Evolutionary conservation across 2,329 filamentous ascomycete genomes (phyloP).

Genomic region (Fusarium pseudograminearum): DNA sequence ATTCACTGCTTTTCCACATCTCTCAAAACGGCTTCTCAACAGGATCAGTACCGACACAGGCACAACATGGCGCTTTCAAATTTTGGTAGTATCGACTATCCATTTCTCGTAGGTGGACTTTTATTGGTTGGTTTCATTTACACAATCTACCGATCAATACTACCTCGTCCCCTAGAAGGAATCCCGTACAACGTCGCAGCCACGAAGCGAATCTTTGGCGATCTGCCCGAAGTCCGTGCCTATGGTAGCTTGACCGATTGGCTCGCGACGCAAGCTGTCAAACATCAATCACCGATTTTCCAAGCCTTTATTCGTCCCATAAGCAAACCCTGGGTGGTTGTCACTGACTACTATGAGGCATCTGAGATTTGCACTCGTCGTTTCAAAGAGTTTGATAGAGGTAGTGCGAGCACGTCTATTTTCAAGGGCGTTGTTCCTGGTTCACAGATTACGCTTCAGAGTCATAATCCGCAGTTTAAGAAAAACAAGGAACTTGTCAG

Average conservation of each 20-base stretch:
- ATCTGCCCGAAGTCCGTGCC: slow-evolving; percentile 22
- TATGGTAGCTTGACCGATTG: slow-evolving; percentile 31
- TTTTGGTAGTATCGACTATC: neutral
- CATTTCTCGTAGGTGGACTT: neutral
- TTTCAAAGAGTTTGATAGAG: slow-evolving; percentile 34
- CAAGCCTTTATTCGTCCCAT: slow-evolving; percentile 30
- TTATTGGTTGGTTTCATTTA: slow-evolving; percentile 17
- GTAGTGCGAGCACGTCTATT: slow-evolving; percentile 8
- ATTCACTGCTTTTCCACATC: neutral
- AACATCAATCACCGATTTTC: slow-evolving; percentile 29
- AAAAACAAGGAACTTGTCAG: slow-evolving; percentile 38
- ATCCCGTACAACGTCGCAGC: slow-evolving; percentile 31
- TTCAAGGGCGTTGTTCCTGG: slow-evolving; percentile 24
- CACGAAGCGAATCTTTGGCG: slow-evolving; percentile 26
- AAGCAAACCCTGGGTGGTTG: slow-evolving; percentile 27
- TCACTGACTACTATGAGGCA: slow-evolving; percentile 35
- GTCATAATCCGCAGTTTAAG: slow-evolving; percentile 27
- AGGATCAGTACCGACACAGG: neutral
- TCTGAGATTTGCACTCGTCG: slow-evolving; percentile 31
- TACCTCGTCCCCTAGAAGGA: slow-evolving; percentile 22
- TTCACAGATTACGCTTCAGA: slow-evolving; percentile 25
- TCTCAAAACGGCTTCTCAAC: fast-evolving
- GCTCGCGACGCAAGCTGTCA: slow-evolving; percentile 15
- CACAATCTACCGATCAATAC: slow-evolving; percentile 18
- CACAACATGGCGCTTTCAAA: neutral